Evolutionary conservation across 2,329 filamentous ascomycete species (phyloP).

Genomic region (Phaeophleospora eucalypticola): DNA sequence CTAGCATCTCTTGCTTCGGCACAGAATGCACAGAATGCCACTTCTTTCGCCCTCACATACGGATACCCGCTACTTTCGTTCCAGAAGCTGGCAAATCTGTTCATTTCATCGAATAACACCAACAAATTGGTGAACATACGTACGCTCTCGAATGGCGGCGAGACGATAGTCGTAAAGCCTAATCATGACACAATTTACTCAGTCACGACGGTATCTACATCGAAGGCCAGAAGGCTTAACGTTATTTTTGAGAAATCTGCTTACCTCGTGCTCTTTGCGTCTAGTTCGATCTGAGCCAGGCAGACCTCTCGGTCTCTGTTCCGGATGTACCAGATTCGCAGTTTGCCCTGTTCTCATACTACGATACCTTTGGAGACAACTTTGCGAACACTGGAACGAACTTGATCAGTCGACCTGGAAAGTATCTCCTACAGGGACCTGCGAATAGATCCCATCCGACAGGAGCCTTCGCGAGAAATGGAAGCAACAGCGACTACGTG

Average conservation of each 20-base stretch:
- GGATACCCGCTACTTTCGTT: slow-evolving; percentile 23
- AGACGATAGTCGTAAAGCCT: slow-evolving; percentile 19
- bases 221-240: no score
- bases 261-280: no score
- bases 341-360: slow-evolving; percentile 24
- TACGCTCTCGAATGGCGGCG: slow-evolving; percentile 8
- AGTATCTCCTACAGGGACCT: slow-evolving; percentile 9
- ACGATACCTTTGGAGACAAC: slow-evolving; percentile 19
- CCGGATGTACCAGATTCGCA: slow-evolving; percentile 12
- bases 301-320: slow-evolving; percentile 17
- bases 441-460: no score
- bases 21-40: slow-evolving; percentile 16
- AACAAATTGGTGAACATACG: slow-evolving; percentile 15
- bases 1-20: background rate
- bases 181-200: slow-evolving; percentile 27
- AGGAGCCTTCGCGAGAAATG: background rate
- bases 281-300: slow-evolving; percentile 21
- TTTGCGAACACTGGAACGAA: slow-evolving; percentile 16
- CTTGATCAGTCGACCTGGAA: slow-evolving; percentile 8
- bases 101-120: slow-evolving; percentile 6
- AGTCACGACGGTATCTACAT: no score
- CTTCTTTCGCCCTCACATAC: slow-evolving; percentile 20
- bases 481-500: slow-evolving; percentile 4
- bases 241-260: no score
- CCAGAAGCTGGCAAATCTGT: slow-evolving; percentile 6